Percentiles rank a stretch among this genome's conserved stretches.
These are phyloP conservation scores for Adenanthera pavonina DNA, from an alignment of 306 rosid genomes.

Conservation along the genomic window DNA sequence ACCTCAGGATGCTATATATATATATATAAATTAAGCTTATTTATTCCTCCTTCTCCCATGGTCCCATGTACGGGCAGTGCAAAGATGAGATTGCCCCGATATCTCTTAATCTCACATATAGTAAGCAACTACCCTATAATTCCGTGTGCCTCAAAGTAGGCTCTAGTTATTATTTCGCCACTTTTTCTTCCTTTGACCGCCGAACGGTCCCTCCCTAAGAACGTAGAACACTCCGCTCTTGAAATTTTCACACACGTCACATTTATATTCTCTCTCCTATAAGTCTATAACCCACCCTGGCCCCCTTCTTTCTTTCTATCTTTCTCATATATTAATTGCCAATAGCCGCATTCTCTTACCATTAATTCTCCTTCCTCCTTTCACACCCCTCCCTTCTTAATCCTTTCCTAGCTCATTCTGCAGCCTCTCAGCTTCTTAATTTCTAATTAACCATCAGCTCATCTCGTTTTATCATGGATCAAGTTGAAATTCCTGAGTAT, in stretches of 20 bases:
- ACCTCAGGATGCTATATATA: too few species aligned
- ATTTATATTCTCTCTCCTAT: neutral
- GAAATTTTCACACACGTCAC: slow-evolving; percentile 11
- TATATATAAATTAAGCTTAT: too few species aligned
- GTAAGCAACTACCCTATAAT: neutral
- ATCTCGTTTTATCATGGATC: slow-evolving; percentile 45
- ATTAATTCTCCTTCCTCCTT: neutral
- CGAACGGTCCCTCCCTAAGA: slow-evolving; percentile 42
- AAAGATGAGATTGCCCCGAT: too few species aligned
- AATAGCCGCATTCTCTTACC: slow-evolving; percentile 40
- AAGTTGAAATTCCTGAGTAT: slow-evolving; percentile 57
- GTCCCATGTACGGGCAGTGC: too few species aligned
- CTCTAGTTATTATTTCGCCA: neutral
- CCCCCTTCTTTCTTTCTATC: neutral
- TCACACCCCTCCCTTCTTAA: neutral
- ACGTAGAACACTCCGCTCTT: slow-evolving; percentile 13
- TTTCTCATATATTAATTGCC: neutral
- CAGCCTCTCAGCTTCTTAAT: neutral
- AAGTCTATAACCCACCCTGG: slow-evolving; percentile 13
- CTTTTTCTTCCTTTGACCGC: slow-evolving; percentile 61
- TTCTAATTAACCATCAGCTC: too few species aligned
- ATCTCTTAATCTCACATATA: too few species aligned
- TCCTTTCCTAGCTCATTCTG: neutral
- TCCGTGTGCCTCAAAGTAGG: slow-evolving; percentile 27
- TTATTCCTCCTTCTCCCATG: too few species aligned